Conservation (phyloP, 2,329 filamentous ascomycete genomes). For the Fusarium domesticum region DNA sequence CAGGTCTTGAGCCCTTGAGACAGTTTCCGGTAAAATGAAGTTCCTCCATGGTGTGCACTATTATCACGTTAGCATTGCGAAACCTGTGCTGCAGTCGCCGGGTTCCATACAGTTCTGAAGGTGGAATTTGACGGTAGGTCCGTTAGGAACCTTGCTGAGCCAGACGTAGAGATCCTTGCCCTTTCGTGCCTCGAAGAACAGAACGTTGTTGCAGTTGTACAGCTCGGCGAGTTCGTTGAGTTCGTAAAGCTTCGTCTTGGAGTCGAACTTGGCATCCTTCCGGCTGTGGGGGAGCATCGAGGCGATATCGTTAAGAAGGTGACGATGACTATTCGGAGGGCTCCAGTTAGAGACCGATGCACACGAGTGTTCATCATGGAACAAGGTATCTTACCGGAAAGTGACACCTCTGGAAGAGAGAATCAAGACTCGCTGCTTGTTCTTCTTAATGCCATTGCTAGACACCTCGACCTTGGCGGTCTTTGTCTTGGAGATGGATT, state of each 20-base stretch:
- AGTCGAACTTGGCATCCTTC: conserved; percentile 96
- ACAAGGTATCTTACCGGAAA: conserved; percentile 58
- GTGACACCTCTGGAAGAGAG: conserved; percentile 91
- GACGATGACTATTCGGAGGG: conserved; percentile 67
- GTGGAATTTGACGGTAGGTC: conserved; percentile 63
- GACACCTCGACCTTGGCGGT: conserved; percentile 48
- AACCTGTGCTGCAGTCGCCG: not conserved
- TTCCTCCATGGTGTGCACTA: conserved; percentile 94
- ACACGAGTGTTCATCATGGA: not conserved
- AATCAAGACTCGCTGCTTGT: conserved; percentile 78
- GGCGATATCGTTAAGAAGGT: conserved; percentile 85
- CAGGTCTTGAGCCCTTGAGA: conserved; percentile 84
- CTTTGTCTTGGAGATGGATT: conserved; percentile 63
- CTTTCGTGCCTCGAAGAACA: conserved; percentile 95
- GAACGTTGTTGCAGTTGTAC: conserved; percentile 90
- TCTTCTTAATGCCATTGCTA: conserved; percentile 54
- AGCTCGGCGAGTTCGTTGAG: conserved; percentile 74
- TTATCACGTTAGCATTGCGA: conserved; percentile 22
- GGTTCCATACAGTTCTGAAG: conserved; percentile 64
- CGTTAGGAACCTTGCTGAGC: conserved; percentile 83
- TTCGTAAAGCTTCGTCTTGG: conserved; percentile 81
- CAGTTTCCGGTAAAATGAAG: conserved; percentile 97
- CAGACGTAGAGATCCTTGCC: conserved; percentile 92
- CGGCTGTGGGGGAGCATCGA: conserved; percentile 86
- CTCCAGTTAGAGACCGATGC: conserved; percentile 15